Base-by-base conservation (phyloP, 768 basidiomycete species). In the Dictyophora rubrovolvata region DNA sequence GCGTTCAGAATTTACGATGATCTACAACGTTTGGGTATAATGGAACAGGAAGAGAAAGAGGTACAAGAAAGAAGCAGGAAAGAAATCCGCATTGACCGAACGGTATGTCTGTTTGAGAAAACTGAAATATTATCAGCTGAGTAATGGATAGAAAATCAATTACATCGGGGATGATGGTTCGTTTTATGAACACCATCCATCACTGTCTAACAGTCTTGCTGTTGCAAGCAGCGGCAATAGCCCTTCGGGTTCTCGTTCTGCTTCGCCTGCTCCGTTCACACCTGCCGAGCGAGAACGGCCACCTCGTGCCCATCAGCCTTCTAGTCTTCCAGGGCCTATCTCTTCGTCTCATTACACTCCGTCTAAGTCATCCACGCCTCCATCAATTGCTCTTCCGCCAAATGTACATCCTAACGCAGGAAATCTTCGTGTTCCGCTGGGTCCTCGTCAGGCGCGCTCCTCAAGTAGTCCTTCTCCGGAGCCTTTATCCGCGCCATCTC, bases 1-100 rank as follows among this genome's bases (percentile, higher is more conserved):
- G 86, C 83, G 1, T 68, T 93, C 59, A 74, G 77, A 54, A 81
- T 88, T 65, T 85, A 92, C 64, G 86, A 92, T 11, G 91, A 95
- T 65, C 73, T 92, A 36, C 78, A 85, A 62, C 75, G 84, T 20
- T 75, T 91, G 17, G 89, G 79, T 14, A 68, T 77, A 36, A 84
- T 75, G 54, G 75, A 73, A 61, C 68, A 65, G 52, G 73, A 79
- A 56, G 72, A 89, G 69, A 73, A 81, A 20, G 77, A 80, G 63
- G 79, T 80, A 1, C 79, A 89, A 64, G 84, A 90, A 64, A 73
- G 82, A 60, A 93, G 89, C 67, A 77, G 76, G 65, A 82, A 77
- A 62, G 87, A 92, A 47, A 76, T 74, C 2, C 78, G 78, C 63
- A 79, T 90, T 71, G 84, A 85, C 68, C 74, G 81, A 56, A 77